Evolutionary conservation across 345 rosid species (phyloP).

Genomic region (Carallia pectinifolia): DNA sequence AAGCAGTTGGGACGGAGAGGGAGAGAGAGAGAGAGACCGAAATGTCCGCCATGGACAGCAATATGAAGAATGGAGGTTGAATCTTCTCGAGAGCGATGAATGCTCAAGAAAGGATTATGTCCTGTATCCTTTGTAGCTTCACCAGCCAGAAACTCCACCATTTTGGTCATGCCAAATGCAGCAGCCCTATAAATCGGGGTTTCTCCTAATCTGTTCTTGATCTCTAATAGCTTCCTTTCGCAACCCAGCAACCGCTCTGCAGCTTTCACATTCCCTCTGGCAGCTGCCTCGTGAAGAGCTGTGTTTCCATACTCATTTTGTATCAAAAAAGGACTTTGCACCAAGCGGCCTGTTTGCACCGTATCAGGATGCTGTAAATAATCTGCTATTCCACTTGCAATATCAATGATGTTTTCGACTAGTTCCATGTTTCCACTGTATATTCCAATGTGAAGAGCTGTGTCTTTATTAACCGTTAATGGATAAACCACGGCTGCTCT

Average conservation of each 20-base stretch:
- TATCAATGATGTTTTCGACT: neutral
- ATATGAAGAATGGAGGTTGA: slow-evolving; percentile 23
- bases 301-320: slow-evolving; percentile 17
- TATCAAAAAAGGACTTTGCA: neutral
- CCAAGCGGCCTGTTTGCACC: neutral
- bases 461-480: slow-evolving; percentile 4
- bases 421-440: slow-evolving; percentile 2
- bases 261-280: slow-evolving; percentile 10
- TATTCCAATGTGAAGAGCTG: slow-evolving; percentile 17
- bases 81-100: slow-evolving; percentile 11
- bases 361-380: no score
- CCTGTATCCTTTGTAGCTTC: neutral
- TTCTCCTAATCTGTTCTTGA: slow-evolving; percentile 21
- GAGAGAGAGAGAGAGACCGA: slow-evolving; percentile 7
- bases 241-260: neutral
- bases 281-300: slow-evolving; percentile 27
- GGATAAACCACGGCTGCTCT: neutral
- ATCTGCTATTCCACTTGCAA: neutral
- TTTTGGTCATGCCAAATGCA: slow-evolving; percentile 3
- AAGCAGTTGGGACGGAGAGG: neutral
- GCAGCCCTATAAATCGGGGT: slow-evolving; percentile 25
- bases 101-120: neutral
- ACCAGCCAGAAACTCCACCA: slow-evolving; percentile 8
- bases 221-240: neutral
- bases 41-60: slow-evolving; percentile 25